phyloP scores from a whole-genome alignment of 495 filamentous ascomycete species.

The Geopyxis carbonaria region DNA sequence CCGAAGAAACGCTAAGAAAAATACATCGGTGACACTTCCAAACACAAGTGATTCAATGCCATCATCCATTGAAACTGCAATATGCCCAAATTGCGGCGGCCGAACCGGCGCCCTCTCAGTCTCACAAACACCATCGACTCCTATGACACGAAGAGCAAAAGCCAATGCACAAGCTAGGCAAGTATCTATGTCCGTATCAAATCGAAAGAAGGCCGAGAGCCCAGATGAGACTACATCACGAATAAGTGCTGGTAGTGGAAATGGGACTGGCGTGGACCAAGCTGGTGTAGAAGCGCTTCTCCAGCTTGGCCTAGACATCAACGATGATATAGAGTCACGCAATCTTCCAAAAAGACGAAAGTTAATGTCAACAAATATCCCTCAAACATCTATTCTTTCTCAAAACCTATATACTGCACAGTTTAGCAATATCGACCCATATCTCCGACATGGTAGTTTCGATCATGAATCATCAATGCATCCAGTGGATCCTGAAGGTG shows the following conservation, averaged over 20 bases:
- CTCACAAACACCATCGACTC: conserved; percentile 19
- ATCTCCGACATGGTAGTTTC: conserved; percentile 20
- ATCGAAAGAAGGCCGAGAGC: background rate
- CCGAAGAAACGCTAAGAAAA: conserved; percentile 46
- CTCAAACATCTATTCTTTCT: conserved; percentile 3
- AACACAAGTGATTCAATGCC: conserved; percentile 13
- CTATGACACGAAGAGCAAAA: background rate
- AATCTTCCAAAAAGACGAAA: conserved; percentile 17
- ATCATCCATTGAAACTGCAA: conserved; percentile 17
- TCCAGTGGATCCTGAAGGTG: no score
- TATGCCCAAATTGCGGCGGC: conserved; percentile 22
- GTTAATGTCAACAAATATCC: background rate
- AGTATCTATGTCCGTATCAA: background rate
- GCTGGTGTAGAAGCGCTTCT: conserved; percentile 23
- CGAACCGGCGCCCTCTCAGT: conserved; percentile 21
- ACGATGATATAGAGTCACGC: conserved; percentile 14
- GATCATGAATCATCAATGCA: conserved; percentile 16
- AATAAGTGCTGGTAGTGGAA: background rate
- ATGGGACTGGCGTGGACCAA: conserved; percentile 10
- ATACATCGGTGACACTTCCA: conserved; percentile 8
- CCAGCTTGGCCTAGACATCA: conserved; percentile 16
- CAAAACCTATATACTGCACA: conserved; percentile 14
- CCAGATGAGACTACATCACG: conserved; percentile 13
- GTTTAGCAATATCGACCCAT: conserved; percentile 22
- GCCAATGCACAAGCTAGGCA: background rate